Evolutionary conservation across 805 yeast genomes (phyloP).

Genomic region (Cyberlindnera subsufficiens): DNA sequence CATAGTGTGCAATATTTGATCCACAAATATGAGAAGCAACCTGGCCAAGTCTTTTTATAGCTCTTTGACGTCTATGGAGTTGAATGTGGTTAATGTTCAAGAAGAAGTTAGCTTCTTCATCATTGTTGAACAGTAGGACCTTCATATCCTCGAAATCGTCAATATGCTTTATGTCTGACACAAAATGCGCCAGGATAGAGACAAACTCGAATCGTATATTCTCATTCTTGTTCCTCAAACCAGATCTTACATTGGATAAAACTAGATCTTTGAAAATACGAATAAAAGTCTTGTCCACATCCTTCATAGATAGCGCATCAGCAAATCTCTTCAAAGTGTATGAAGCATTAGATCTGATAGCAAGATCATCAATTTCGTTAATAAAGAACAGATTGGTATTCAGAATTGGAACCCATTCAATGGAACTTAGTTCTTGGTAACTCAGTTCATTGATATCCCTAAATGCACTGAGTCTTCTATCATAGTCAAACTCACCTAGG

Average conservation of each 20-base stretch:
- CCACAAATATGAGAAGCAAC: slow-evolving; percentile 42
- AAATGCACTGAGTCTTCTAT: slow-evolving; percentile 63
- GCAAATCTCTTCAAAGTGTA: slow-evolving; percentile 57
- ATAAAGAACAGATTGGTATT: slow-evolving; percentile 65
- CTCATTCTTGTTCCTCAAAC: slow-evolving; percentile 57
- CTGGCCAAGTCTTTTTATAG: slow-evolving; percentile 59
- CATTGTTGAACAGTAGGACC: slow-evolving; percentile 53
- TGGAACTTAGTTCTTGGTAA: slow-evolving; percentile 36
- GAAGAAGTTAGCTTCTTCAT: slow-evolving; percentile 82
- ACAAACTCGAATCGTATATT: slow-evolving; percentile 69
- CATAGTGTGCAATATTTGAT: slow-evolving; percentile 64
- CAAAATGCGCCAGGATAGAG: slow-evolving; percentile 56
- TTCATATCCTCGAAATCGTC: slow-evolving; percentile 62
- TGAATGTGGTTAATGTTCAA: slow-evolving; percentile 77
- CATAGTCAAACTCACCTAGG: slow-evolving; percentile 75
- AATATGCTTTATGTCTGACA: slow-evolving; percentile 37
- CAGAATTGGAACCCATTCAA: slow-evolving; percentile 78
- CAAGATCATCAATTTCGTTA: slow-evolving; percentile 71
- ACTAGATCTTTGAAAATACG: slow-evolving; percentile 45
- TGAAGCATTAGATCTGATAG: slow-evolving; percentile 74
- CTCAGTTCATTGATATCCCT: slow-evolving; percentile 52
- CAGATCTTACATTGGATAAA: slow-evolving; percentile 60
- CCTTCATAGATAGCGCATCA: slow-evolving; percentile 35
- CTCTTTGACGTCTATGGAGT: slow-evolving; percentile 77
- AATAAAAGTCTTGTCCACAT: slow-evolving; percentile 26